phyloP scores from a whole-genome alignment of 1,139 yeast genomes.

The Meyerozyma guilliermondii region DNA sequence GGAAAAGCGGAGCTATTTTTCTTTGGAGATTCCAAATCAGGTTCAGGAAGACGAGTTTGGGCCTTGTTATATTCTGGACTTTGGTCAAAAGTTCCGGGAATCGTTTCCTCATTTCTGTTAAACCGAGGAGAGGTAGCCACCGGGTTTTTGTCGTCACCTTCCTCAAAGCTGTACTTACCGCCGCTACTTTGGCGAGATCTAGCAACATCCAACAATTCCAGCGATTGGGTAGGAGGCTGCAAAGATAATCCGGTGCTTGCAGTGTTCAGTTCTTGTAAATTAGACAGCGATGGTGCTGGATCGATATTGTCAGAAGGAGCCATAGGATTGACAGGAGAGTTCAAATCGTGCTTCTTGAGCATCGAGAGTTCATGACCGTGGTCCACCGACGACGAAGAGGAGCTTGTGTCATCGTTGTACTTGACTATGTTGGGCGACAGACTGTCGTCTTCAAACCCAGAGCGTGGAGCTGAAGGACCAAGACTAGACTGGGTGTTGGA shows the following conservation, averaged over 20 bases:
- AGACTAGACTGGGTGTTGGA: constrained; percentile 2
- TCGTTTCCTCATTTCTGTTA: constrained; percentile 1
- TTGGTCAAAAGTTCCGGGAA: background rate
- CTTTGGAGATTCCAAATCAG: constrained; percentile 9
- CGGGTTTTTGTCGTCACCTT: constrained; percentile 35
- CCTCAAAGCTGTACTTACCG: constrained; percentile 38
- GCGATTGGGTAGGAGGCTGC: constrained; percentile 1
- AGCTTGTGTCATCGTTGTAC: constrained; percentile 10
- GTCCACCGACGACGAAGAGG: constrained; percentile 14
- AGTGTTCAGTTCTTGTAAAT: background rate
- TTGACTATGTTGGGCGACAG: constrained; percentile 21
- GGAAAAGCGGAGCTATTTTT: background rate
- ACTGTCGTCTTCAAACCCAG: constrained; percentile 1
- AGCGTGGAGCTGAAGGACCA: constrained; percentile 5
- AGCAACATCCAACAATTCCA: constrained; percentile 3
- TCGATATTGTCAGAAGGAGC: background rate
- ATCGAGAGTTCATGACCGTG: constrained; percentile 23
- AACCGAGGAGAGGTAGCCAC: constrained; percentile 25
- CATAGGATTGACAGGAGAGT: background rate
- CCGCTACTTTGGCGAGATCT: constrained; percentile 16
- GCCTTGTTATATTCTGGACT: background rate
- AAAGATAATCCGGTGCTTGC: background rate
- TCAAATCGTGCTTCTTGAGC: constrained; percentile 31
- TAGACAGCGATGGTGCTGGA: background rate
- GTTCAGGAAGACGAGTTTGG: constrained; percentile 14